These are phyloP conservation scores for Kondoa malvinella DNA, from an alignment of 768 basidiomycete genomes.

Conservation along the genomic window DNA sequence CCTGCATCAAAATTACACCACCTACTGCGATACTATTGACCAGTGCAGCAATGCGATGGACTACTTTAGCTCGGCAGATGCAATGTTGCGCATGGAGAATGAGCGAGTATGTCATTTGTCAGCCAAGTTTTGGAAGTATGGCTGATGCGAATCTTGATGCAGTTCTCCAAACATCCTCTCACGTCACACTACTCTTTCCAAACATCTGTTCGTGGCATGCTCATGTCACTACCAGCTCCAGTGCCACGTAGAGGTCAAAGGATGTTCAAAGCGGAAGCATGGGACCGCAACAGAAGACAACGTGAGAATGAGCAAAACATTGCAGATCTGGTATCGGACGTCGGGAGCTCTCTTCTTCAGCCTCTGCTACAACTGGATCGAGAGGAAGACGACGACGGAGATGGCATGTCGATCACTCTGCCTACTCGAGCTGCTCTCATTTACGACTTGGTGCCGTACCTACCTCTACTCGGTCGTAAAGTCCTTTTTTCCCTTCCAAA, in stretches of 20 bases:
- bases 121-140: slow-evolving; percentile 6
- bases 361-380: neutral
- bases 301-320: slow-evolving; percentile 18
- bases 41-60: slow-evolving; percentile 55
- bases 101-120: slow-evolving; percentile 23
- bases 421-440: slow-evolving; percentile 6
- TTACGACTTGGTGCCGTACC: neutral
- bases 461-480: neutral
- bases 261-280: slow-evolving; percentile 71
- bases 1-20: slow-evolving; percentile 81
- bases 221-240: slow-evolving; percentile 76
- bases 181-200: slow-evolving; percentile 71
- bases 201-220: slow-evolving; percentile 55
- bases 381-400: neutral
- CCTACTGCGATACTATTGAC: slow-evolving; percentile 62
- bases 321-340: slow-evolving; percentile 11
- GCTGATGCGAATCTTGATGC: slow-evolving; percentile 2
- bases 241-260: slow-evolving; percentile 64
- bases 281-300: slow-evolving; percentile 37
- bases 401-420: neutral
- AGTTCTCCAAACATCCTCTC: slow-evolving; percentile 22
- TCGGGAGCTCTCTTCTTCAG: neutral
- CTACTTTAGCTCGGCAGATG: slow-evolving; percentile 60
- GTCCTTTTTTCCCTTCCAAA: neutral
- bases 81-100: slow-evolving; percentile 32